Base-by-base conservation (phyloP, 2,329 filamentous ascomycete species). In the Colletotrichum camelliae region DNA sequence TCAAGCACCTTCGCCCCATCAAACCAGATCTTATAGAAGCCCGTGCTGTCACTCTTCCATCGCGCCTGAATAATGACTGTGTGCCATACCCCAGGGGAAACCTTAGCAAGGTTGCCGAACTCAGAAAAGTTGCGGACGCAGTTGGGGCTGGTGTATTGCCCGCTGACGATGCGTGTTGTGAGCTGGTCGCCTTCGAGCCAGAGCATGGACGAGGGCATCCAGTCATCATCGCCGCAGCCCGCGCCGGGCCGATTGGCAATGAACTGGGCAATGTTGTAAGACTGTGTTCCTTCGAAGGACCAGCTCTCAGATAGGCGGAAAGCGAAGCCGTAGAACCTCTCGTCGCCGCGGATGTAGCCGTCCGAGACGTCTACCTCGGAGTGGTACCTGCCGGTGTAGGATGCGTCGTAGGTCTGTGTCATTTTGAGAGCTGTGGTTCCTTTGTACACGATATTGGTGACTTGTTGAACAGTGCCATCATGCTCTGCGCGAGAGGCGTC, bases 401-500 rank as follows among this genome's bases (percentile, higher is more conserved):
- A 48, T 10, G 43, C 43, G n/a, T 21, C 43, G n/a, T 48, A 48
- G 10, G 18, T 21, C 12, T 48, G 43, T 1, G 43, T 48, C 43
- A 48, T 48, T 1, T 48, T 48, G 43, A 48, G 43, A 3, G 43
- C 43, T 13, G 43, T 48, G n/a, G 5, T 21, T 2, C 43, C 43
- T 48, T 48, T 48, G n/a, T 48, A 48, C 3, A 48, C 43, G 1
- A 48, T 2, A 10, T 48, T 48, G 18, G 5, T 48, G n/a, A 48
- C 18, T 21, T 48, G 43, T 21, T 48, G 43, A 37, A 89, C 84
- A 7, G 82, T 85, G 58, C 87, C 87, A 12, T 83, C 78, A 81
- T 87, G 79, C 77, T 89, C 87, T 7, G 82, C 78, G 21, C 83
- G 84, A 71, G 81, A 80, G 9, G 71, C 77, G 68, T 85, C 82